Evolutionary conservation across 225 moss, liverwort and hornwort genomes (phyloP).

Genomic region (Rhytidiadelphus loreus): DNA sequence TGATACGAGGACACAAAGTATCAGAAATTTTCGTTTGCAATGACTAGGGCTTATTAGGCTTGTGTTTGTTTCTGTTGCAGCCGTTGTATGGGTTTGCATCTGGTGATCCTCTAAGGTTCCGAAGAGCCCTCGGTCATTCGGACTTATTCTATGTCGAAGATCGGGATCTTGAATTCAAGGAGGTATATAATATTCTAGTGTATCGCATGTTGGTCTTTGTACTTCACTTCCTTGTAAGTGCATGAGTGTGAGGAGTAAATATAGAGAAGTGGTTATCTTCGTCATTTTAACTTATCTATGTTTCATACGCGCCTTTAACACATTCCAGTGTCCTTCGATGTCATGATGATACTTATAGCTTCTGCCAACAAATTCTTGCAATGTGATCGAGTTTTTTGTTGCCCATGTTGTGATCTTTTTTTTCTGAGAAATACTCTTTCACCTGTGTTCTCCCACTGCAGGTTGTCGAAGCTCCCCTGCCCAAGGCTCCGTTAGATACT

Average conservation of each 20-base stretch:
- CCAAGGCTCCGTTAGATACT: slow-evolving; percentile 91
- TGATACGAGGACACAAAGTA: neutral
- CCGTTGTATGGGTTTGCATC: slow-evolving; percentile 97
- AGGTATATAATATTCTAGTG: slow-evolving; percentile 35
- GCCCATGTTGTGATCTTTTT: neutral
- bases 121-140: slow-evolving; percentile 84
- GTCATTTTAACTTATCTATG: neutral
- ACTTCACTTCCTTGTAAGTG: neutral
- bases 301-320: neutral
- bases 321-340: neutral
- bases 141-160: slow-evolving; percentile 96
- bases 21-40: neutral
- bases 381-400: neutral
- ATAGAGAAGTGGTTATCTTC: neutral
- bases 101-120: slow-evolving; percentile 85
- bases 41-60: neutral
- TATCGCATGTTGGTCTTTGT: neutral
- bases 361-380: neutral
- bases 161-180: slow-evolving; percentile 94
- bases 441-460: slow-evolving; percentile 10
- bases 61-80: slow-evolving; percentile 33
- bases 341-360: neutral
- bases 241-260: neutral
- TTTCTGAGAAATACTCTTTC: neutral
- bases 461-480: slow-evolving; percentile 83